Evolutionary conservation across 352 stramenopile genomes (phyloP).

Genomic region (Lagenidium giganteum): DNA sequence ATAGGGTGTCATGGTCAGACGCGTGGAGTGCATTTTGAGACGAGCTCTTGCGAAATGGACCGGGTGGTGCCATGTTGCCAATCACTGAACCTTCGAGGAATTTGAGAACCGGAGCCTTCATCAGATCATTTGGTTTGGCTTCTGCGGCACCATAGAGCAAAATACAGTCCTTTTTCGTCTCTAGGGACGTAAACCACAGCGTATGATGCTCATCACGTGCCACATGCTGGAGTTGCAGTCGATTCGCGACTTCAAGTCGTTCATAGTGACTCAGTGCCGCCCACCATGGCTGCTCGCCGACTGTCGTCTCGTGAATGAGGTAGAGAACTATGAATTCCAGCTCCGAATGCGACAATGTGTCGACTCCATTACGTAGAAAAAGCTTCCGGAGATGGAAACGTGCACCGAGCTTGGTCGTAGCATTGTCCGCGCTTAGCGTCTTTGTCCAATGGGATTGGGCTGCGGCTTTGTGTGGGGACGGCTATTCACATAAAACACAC

Average conservation of each 20-base stretch:
- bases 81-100: constrained; percentile 20
- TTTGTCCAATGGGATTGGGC: constrained; percentile 15
- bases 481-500: too few species aligned
- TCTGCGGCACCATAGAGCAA: constrained; percentile 18
- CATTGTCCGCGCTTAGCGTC: constrained; percentile 12
- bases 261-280: constrained; percentile 14
- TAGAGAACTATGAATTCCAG: constrained; percentile 22
- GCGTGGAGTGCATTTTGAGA: background rate
- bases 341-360: constrained; percentile 20
- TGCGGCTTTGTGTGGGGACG: constrained; percentile 1
- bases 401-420: constrained; percentile 14
- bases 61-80: constrained; percentile 12
- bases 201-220: constrained; percentile 12
- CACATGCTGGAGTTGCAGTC: constrained; percentile 14
- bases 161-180: constrained; percentile 19
- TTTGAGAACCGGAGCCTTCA: constrained; percentile 8
- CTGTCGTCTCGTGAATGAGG: constrained; percentile 20
- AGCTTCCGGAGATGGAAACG: constrained; percentile 22
- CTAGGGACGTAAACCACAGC: constrained; percentile 19
- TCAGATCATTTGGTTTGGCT: constrained; percentile 15
- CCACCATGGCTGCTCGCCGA: constrained; percentile 22
- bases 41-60: too few species aligned
- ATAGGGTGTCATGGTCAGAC: background rate
- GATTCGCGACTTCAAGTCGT: constrained; percentile 20
- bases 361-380: constrained; percentile 14